Conservation (phyloP, 2,329 filamentous ascomycete genomes). For the Xylariaceae sp. region DNA sequence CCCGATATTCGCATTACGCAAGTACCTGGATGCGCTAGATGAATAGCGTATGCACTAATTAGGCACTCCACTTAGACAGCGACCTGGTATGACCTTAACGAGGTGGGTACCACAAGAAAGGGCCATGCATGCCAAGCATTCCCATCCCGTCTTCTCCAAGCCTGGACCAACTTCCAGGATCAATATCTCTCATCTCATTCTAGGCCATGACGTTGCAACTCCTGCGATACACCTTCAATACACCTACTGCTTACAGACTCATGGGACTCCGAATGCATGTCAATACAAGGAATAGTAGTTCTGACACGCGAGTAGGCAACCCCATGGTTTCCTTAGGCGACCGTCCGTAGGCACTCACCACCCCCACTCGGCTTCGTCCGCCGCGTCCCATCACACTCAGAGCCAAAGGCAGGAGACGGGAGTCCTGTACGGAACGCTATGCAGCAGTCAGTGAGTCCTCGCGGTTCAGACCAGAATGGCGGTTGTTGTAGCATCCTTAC, state of each 20-base stretch:
- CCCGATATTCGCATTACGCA: no score
- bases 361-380: not conserved
- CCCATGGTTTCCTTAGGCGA: conserved; percentile 3
- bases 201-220: conserved; percentile 16
- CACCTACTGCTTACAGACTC: conserved; percentile 8
- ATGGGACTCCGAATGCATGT: not conserved
- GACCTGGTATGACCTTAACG: no score
- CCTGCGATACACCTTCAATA: conserved; percentile 1
- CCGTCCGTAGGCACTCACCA: conserved; percentile 5
- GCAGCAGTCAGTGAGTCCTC: conserved; percentile 8
- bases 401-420: not conserved
- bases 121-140: conserved; percentile 17
- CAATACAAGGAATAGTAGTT: not conserved
- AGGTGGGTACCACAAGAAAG: not conserved
- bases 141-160: conserved; percentile 9
- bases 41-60: no score
- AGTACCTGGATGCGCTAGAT: no score
- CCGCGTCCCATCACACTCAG: not conserved
- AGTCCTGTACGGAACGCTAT: not conserved
- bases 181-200: not conserved
- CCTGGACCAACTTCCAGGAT: conserved; percentile 6
- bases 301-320: conserved; percentile 8
- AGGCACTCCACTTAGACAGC: not conserved
- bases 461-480: conserved; percentile 1
- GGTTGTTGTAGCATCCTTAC: conserved; percentile 3